Conservation (phyloP, 495 filamentous ascomycete species). For the Pyrenula massariospora region DNA sequence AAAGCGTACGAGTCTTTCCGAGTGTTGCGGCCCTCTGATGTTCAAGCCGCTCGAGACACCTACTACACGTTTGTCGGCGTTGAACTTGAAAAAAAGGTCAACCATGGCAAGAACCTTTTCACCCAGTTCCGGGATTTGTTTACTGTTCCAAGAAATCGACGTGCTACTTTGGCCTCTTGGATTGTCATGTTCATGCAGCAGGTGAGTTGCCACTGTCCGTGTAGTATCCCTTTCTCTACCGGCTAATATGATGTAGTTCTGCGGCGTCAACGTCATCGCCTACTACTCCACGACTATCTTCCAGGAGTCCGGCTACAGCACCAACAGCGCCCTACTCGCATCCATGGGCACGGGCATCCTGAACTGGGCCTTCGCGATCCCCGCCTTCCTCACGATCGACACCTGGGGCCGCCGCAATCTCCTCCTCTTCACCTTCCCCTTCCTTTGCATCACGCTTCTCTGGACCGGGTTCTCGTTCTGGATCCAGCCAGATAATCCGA, state of each 20-base stretch:
- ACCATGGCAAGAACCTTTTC: constrained; percentile 33
- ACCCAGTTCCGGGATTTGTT: constrained; percentile 41
- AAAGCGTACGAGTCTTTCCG: constrained; percentile 33
- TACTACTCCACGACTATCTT: constrained; percentile 50
- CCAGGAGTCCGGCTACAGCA: constrained; percentile 29
- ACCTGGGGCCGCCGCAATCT: constrained; percentile 51
- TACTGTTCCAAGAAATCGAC: constrained; percentile 39
- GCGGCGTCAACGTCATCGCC: constrained; percentile 40
- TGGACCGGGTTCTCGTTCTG: constrained; percentile 47
- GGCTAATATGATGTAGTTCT: constrained; percentile 14
- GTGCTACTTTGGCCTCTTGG: constrained; percentile 37
- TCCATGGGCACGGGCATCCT: constrained; percentile 54
- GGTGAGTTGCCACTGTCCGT: background rate
- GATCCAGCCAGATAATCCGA: constrained; percentile 22
- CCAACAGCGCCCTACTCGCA: constrained; percentile 35
- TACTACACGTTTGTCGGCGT: constrained; percentile 41
- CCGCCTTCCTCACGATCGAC: constrained; percentile 58
- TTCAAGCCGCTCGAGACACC: constrained; percentile 40
- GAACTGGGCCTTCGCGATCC: constrained; percentile 54
- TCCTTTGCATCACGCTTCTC: constrained; percentile 45
- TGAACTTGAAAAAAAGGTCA: constrained; percentile 29
- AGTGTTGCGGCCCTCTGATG: constrained; percentile 26
- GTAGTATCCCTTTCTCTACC: background rate
- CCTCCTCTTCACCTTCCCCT: constrained; percentile 54
- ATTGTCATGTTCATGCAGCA: constrained; percentile 42